These are phyloP conservation scores for Beauveria medogensis DNA, from an alignment of 2,329 filamentous ascomycete species.

Conservation along the genomic window DNA sequence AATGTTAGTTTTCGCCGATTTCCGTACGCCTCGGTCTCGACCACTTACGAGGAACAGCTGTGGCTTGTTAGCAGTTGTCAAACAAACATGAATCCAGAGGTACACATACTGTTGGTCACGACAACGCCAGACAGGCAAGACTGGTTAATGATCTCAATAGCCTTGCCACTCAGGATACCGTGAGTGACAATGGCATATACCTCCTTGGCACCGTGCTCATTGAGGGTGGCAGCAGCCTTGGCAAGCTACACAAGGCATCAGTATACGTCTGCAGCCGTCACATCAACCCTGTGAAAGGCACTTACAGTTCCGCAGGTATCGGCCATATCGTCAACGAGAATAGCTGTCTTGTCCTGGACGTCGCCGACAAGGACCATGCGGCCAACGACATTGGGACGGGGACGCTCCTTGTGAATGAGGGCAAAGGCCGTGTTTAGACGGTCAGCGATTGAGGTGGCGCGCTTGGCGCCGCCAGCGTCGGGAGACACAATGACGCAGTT, in stretches of 20 bases:
- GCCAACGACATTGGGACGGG: constrained; percentile 76
- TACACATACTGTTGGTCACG: constrained; percentile 68
- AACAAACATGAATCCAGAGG: background rate
- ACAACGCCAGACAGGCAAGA: constrained; percentile 72
- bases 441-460: constrained; percentile 88
- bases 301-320: constrained; percentile 78
- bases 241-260: constrained; percentile 30
- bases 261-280: background rate
- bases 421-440: constrained; percentile 85
- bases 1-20: constrained; percentile 7
- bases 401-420: constrained; percentile 93
- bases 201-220: constrained; percentile 76
- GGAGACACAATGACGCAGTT: constrained; percentile 93
- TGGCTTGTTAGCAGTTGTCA: constrained; percentile 17
- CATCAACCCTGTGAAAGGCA: background rate
- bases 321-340: constrained; percentile 96
- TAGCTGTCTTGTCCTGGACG: constrained; percentile 82
- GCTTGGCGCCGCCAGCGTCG: constrained; percentile 89
- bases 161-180: constrained; percentile 80
- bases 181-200: constrained; percentile 95
- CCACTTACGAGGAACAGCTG: constrained; percentile 28
- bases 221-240: constrained; percentile 85
- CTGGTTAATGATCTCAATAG: constrained; percentile 77
- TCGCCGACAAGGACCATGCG: constrained; percentile 93
- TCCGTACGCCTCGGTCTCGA: background rate